A percentile compares a stretch with the other conserved stretches of the same genome.
Evolutionary conservation across 1,284 basidiomycete genomes (phyloP).

Genomic region (Tausonia pullulans): DNA sequence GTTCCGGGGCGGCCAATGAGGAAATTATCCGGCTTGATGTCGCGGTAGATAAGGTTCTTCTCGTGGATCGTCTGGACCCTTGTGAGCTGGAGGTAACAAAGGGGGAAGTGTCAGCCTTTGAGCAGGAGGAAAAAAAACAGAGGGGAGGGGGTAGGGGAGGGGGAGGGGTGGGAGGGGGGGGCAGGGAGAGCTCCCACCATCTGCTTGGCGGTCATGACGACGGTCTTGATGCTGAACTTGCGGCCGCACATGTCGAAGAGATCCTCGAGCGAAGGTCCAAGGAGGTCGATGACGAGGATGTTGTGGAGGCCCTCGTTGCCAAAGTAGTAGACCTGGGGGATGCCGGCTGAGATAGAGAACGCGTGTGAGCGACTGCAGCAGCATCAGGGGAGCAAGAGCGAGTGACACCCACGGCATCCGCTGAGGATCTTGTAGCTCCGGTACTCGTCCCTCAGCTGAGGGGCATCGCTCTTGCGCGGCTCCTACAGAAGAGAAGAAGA

Average conservation of each 20-base stretch:
- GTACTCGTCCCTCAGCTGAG: constrained; percentile 92
- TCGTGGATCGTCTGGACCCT: constrained; percentile 93
- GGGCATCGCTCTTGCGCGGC: constrained; percentile 90
- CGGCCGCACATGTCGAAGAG: constrained; percentile 92
- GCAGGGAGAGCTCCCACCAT: constrained; percentile 52
- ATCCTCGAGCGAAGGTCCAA: constrained; percentile 86
- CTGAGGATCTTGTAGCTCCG: constrained; percentile 90
- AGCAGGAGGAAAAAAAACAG: neutral
- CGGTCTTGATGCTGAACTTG: constrained; percentile 90
- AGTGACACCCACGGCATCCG: constrained; percentile 64
- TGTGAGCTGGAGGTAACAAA: constrained; percentile 46
- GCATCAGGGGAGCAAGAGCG: neutral
- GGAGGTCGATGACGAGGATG: constrained; percentile 88
- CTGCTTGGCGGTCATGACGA: constrained; percentile 91
- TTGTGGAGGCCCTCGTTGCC: constrained; percentile 96
- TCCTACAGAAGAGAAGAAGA: constrained; percentile 45
- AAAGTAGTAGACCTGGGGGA: constrained; percentile 95
- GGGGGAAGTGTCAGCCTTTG: neutral
- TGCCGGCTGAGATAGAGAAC: constrained; percentile 49
- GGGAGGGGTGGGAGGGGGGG: neutral
- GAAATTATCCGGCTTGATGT: constrained; percentile 99
- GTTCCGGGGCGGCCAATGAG: constrained; percentile 82
- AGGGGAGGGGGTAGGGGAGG: no score
- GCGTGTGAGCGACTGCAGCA: neutral
- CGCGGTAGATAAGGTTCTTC: constrained; percentile 92